Evolutionary conservation across 108 stramenopile genomes (phyloP).

Genomic region (Parmales sp.): DNA sequence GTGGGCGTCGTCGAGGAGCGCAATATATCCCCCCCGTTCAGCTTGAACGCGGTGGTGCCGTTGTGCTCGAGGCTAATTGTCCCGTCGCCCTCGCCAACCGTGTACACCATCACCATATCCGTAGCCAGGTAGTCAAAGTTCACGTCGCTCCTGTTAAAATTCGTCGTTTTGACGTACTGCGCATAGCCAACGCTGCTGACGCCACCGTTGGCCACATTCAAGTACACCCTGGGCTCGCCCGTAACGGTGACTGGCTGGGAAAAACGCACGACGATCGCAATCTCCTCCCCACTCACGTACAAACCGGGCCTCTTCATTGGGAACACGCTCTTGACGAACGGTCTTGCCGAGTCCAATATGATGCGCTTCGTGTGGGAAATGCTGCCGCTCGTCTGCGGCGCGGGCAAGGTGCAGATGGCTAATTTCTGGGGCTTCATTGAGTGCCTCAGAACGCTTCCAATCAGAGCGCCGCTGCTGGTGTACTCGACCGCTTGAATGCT

Average conservation of each 20-base stretch:
- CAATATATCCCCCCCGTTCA: no score
- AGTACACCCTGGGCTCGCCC: not conserved
- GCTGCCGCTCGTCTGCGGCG: not conserved
- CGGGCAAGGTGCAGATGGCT: not conserved
- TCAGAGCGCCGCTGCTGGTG: not conserved
- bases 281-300: constrained; percentile 3
- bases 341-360: not conserved
- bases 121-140: not conserved
- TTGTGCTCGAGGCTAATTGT: not conserved
- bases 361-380: not conserved
- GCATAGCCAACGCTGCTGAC: not conserved
- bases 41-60: not conserved
- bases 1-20: no score
- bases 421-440: no score
- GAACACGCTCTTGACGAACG: not conserved
- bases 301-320: not conserved
- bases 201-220: not conserved
- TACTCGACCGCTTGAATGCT: not conserved
- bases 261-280: not conserved
- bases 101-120: not conserved
- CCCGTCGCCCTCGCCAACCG: not conserved
- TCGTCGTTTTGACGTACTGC: not conserved
- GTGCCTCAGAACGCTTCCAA: not conserved
- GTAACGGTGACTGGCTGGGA: not conserved
- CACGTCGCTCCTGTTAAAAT: not conserved